These are phyloP conservation scores for Paxillus ammoniavirescens DNA, from an alignment of 768 basidiomycete genomes.

Conservation along the genomic window DNA sequence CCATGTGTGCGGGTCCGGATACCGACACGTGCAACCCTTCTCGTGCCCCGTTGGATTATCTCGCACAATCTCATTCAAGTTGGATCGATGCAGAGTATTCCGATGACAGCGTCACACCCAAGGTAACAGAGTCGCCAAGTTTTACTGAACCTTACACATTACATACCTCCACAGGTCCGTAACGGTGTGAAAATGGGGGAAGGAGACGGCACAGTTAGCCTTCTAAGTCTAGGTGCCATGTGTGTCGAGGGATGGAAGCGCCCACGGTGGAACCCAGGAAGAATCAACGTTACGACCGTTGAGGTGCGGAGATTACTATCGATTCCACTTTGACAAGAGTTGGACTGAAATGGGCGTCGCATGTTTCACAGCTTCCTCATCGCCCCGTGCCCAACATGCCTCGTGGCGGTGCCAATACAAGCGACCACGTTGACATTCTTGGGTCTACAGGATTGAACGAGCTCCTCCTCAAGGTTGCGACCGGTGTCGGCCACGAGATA, in stretches of 20 bases:
- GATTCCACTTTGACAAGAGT: neutral
- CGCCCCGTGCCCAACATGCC: slow-evolving; percentile 68
- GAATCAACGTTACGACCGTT: slow-evolving; percentile 83
- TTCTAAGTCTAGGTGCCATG: slow-evolving; percentile 91
- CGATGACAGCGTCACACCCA: slow-evolving; percentile 56
- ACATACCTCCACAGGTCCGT: slow-evolving; percentile 42
- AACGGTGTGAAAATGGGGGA: slow-evolving; percentile 93
- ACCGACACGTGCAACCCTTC: slow-evolving; percentile 41
- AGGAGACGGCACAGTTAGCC: slow-evolving; percentile 91
- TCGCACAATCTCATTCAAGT: slow-evolving; percentile 47
- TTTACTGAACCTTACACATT: neutral
- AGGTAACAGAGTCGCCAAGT: slow-evolving; percentile 33
- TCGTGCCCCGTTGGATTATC: slow-evolving; percentile 53
- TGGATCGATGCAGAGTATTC: slow-evolving; percentile 89
- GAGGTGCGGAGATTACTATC: slow-evolving; percentile 52
- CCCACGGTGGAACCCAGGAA: slow-evolving; percentile 85
- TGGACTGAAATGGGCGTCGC: slow-evolving; percentile 4
- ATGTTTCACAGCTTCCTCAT: slow-evolving; percentile 65
- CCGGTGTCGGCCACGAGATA: slow-evolving; percentile 75
- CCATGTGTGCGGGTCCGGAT: slow-evolving; percentile 45
- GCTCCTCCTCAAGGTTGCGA: slow-evolving; percentile 86
- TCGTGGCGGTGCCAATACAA: slow-evolving; percentile 89
- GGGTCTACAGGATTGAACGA: slow-evolving; percentile 83
- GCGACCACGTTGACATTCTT: slow-evolving; percentile 86
- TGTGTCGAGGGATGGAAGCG: slow-evolving; percentile 94